Evolutionary conservation across 2,329 filamentous ascomycete species (phyloP).

Genomic region (Claviceps fusiformis): DNA sequence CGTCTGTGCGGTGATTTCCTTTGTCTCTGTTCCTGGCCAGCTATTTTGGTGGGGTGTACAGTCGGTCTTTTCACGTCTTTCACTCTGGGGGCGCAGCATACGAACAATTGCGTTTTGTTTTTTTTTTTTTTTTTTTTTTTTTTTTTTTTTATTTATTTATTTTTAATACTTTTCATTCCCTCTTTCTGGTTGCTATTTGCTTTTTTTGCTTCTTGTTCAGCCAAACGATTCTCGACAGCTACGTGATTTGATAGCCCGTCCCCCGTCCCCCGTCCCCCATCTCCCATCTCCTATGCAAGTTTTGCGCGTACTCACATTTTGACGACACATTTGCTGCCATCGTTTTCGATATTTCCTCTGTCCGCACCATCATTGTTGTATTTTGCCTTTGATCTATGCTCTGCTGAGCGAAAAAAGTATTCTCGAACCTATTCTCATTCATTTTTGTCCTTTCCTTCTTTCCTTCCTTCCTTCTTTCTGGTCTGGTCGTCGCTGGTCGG

Average conservation of each 20-base stretch:
- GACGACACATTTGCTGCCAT: not conserved
- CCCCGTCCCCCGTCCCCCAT: too few species aligned
- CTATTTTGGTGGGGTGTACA: too few species aligned
- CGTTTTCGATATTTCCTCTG: not conserved
- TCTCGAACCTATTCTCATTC: not conserved
- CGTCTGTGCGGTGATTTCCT: too few species aligned
- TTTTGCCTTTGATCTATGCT: not conserved
- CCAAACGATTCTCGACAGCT: not conserved
- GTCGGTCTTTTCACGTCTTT: too few species aligned
- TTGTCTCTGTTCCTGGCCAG: too few species aligned
- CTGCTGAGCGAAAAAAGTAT: not conserved
- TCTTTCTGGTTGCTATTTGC: not conserved
- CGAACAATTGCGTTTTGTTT: too few species aligned
- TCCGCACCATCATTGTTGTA: not conserved
- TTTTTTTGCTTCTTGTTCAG: constrained; percentile 2
- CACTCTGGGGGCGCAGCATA: too few species aligned
- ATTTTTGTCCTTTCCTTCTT: not conserved
- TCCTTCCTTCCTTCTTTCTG: not conserved
- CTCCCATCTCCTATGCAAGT: not conserved
- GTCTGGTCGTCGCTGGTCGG: not conserved
- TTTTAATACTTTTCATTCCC: too few species aligned
- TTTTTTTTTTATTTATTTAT: too few species aligned
- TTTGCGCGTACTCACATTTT: not conserved
- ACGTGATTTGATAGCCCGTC: not conserved
- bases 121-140: too few species aligned